phyloP scores from a whole-genome alignment of 2,329 filamentous ascomycete species.

The Endoconidiophora polonica region DNA sequence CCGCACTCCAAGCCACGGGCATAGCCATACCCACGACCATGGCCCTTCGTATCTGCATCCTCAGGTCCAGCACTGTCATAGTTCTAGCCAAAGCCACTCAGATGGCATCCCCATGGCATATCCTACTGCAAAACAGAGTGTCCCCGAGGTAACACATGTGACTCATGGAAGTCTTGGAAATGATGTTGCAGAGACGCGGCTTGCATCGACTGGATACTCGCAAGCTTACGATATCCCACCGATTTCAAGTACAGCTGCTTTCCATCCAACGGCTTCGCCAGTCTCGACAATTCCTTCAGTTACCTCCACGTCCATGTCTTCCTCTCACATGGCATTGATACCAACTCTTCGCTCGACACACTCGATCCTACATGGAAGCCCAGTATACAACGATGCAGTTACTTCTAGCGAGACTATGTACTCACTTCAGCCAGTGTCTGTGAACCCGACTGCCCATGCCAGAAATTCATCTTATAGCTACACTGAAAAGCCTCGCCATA shows the following conservation, averaged over 20 bases:
- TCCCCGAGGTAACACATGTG: no score
- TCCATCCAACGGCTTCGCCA: background rate
- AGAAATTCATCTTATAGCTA: background rate
- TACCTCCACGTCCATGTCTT: background rate
- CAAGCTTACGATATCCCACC: background rate
- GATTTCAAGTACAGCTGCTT: no score
- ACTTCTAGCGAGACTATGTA: constrained; percentile 1
- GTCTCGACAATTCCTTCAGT: background rate
- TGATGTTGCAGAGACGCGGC: no score
- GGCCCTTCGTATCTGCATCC: background rate
- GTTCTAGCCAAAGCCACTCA: background rate
- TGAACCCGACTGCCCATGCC: background rate
- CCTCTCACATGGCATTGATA: background rate
- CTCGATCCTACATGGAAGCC: background rate
- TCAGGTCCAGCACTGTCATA: no score
- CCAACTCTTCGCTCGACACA: background rate
- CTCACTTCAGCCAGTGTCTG: background rate
- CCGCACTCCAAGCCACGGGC: background rate
- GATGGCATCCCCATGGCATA: background rate
- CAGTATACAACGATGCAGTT: background rate
- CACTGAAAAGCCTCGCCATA: background rate
- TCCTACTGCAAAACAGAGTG: no score
- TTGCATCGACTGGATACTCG: background rate
- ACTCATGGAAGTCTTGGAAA: no score
- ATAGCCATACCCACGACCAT: background rate